Conservation (phyloP, 2,329 filamentous ascomycete species). For the Fusarium tricinctum region DNA sequence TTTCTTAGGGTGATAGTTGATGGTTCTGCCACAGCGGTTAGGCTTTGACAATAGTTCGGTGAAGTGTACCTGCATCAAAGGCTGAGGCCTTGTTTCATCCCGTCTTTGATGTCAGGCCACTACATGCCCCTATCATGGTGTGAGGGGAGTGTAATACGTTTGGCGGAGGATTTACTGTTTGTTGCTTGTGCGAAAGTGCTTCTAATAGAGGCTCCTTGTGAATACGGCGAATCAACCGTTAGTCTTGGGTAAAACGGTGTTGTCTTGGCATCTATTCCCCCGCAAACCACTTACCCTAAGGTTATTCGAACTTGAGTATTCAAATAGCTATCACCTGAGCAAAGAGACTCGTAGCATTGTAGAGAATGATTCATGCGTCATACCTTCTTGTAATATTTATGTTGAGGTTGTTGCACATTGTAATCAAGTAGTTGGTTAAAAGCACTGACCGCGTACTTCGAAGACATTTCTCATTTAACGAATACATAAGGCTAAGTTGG, state of each 20-base stretch:
- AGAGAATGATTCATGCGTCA: neutral
- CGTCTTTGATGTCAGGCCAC: constrained; percentile 12
- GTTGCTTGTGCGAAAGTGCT: neutral
- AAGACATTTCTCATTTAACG: too few relatives aligned
- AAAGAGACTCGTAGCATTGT: neutral
- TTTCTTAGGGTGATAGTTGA: constrained; percentile 7
- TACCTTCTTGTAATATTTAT: too few relatives aligned
- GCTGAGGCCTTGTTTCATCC: constrained; percentile 24
- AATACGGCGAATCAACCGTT: constrained; percentile 25
- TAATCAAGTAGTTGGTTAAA: too few relatives aligned
- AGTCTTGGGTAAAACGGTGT: constrained; percentile 13
- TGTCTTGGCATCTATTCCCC: neutral
- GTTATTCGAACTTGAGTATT: neutral
- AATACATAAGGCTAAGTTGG: too few relatives aligned
- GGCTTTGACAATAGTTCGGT: neutral
- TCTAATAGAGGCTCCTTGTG: neutral
- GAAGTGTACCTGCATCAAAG: constrained; percentile 30
- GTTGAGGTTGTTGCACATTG: too few relatives aligned
- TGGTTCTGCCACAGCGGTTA: constrained; percentile 27
- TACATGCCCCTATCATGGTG: constrained; percentile 9
- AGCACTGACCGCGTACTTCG: too few relatives aligned
- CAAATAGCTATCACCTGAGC: neutral
- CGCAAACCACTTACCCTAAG: constrained; percentile 12
- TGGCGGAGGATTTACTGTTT: constrained; percentile 2
- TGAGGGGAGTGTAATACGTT: constrained; percentile 1